Conservation (phyloP, 2,329 filamentous ascomycete genomes). For the Herpotrichia juniperi region DNA sequence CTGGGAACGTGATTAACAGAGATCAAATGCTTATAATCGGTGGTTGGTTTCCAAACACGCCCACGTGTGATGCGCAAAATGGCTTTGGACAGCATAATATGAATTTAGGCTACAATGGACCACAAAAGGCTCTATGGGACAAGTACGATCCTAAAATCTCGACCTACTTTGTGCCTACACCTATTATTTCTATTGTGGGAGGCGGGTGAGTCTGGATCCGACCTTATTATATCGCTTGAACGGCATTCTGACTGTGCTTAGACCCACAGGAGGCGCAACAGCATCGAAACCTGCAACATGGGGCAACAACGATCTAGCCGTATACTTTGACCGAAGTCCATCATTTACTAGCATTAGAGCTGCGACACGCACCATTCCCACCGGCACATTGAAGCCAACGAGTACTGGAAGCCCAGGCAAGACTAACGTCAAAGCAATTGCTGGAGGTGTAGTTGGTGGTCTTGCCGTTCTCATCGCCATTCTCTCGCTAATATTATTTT, state of each 20-base stretch:
- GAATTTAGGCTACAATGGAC: conserved; percentile 59
- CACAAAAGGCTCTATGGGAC: conserved; percentile 57
- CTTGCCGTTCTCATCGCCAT: conserved; percentile 39
- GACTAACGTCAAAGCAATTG: conserved; percentile 44
- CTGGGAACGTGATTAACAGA: conserved; percentile 62
- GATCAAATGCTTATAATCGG: conserved; percentile 70
- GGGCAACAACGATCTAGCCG: conserved; percentile 56
- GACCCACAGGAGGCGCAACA: conserved; percentile 60
- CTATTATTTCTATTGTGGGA: conserved; percentile 56
- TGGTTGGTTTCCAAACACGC: conserved; percentile 59
- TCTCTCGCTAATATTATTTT: conserved; percentile 41
- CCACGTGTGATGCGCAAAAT: conserved; percentile 59
- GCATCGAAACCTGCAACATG: conserved; percentile 59
- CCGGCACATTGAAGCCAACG: conserved; percentile 25
- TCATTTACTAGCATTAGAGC: conserved; percentile 52
- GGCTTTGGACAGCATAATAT: conserved; percentile 64
- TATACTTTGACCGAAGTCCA: conserved; percentile 61
- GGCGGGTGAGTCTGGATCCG: conserved; percentile 37
- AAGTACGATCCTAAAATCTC: conserved; percentile 58
- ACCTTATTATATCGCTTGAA: conserved; percentile 5
- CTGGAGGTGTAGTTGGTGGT: conserved; percentile 49
- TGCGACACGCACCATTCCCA: conserved; percentile 55
- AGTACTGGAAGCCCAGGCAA: conserved; percentile 18
- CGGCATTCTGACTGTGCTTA: conserved; percentile 28
- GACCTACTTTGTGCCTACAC: conserved; percentile 60